phyloP scores from a whole-genome alignment of 202 grass and related monocot species.

The Schoenoplectus tabernaemontani region DNA sequence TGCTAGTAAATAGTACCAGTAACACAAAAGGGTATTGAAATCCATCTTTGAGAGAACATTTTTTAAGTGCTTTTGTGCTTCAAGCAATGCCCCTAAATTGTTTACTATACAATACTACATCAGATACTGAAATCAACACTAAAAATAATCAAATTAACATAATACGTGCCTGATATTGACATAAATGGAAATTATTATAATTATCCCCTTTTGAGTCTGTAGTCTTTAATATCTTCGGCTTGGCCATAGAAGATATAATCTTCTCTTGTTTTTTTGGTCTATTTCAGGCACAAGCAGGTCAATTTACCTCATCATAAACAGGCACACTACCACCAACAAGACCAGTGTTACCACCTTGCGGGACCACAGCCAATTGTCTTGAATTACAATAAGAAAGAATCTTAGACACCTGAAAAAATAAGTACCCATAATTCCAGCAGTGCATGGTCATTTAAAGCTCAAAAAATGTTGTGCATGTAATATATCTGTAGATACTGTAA shows the following conservation, averaged over 20 bases:
- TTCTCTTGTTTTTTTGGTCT: neutral
- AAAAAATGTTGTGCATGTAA: neutral
- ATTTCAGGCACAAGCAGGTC: neutral
- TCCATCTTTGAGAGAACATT: neutral
- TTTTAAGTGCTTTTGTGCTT: neutral
- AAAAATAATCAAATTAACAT: neutral
- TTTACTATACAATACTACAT: neutral
- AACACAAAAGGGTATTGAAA: neutral
- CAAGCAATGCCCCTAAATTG: neutral
- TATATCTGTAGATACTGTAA: constrained; percentile 12
- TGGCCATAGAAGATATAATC: neutral
- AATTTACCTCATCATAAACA: constrained; percentile 81
- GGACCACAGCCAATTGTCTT: constrained; percentile 73
- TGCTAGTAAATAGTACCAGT: neutral
- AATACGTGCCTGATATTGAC: neutral
- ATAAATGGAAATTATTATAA: neutral
- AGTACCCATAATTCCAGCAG: constrained; percentile 7
- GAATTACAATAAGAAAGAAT: constrained; percentile 90
- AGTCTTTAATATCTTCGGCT: neutral
- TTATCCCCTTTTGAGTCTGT: neutral
- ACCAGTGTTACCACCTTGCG: constrained; percentile 98
- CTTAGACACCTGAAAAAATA: constrained; percentile 78
- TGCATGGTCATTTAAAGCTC: neutral
- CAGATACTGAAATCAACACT: neutral
- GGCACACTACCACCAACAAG: constrained; percentile 95